Base-by-base conservation (phyloP, 306 rosid species). In the Fragaria nilgerrensis region DNA sequence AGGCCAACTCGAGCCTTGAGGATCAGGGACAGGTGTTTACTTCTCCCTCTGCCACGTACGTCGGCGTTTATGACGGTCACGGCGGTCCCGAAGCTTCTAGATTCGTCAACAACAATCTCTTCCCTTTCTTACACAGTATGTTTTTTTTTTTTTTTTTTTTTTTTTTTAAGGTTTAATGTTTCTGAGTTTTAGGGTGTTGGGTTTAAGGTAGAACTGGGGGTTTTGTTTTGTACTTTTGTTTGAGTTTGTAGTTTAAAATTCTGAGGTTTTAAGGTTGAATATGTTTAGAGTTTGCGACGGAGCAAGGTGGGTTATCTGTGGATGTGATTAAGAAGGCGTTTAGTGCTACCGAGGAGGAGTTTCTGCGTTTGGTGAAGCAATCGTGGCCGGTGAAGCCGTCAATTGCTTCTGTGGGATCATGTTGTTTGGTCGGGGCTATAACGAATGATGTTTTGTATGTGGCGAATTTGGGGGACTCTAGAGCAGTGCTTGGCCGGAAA, bases 41-140 rank as follows among this genome's bases (percentile, higher is more conserved):
- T 47, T 90, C 97, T 2, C 93, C 99, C 9, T 87, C 89, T 9
- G 96, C 94, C 55, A 90, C 97, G 19, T 95, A 86, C 61, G 84
- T 95, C 59, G 99, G 99, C 20, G 97, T 95, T 25, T 95, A 86
- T 32, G 99, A 95, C 72, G 99, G 99, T 64, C 99, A 95, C 44
- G 99, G 99, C 45, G 99, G 99, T 0, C 97, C 98, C 2, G 93
- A 95, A 85, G 99, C 99, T 85, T 90, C 99, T 64, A 79, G 96
- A 82, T 95, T 95, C 78, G 90, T 92, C 75, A 92, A 92, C 78
- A 88, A 80, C 27, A 95, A 84, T 69, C 88, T 95, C 20, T 88
- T 95, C 75, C 88, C 96, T 43, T 86, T 76, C 79, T 78, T 95
- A 49, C 92, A 88, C 23, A 86, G 99, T 95, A 84, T n/a, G 80